phyloP scores from a whole-genome alignment of 768 basidiomycete species.

The Tulasnella sp. region DNA sequence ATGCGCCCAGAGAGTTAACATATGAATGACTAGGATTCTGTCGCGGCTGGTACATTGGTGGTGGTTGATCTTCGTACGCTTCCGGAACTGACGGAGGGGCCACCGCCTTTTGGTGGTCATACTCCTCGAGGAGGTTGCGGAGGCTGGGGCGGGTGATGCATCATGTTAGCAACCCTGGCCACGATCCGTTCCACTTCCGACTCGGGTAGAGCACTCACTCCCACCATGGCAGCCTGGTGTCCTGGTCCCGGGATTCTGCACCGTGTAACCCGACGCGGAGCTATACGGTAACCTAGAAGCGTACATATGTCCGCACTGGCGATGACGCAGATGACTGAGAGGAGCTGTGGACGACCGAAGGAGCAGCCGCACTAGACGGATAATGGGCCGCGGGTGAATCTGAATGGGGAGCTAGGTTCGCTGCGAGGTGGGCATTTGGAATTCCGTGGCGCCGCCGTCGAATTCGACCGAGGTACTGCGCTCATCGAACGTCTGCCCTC shows the following conservation, averaged over 20 bases:
- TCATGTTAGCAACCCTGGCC: slow-evolving; percentile 15
- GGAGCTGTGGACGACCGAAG: neutral
- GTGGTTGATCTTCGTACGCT: neutral
- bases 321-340: neutral
- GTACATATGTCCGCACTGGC: neutral
- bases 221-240: neutral
- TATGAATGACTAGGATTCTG: neutral
- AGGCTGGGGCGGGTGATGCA: neutral
- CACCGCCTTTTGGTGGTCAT: neutral
- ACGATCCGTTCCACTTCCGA: slow-evolving; percentile 7
- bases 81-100: neutral
- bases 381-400: neutral
- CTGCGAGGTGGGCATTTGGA: neutral
- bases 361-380: neutral
- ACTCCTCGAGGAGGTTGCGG: neutral
- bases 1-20: neutral
- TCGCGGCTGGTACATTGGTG: slow-evolving; percentile 11
- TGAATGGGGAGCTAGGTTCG: neutral
- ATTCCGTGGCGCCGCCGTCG: neutral
- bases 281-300: neutral
- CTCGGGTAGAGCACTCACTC: neutral
- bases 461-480: neutral
- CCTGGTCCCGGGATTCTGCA: slow-evolving; percentile 1
- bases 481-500: neutral
- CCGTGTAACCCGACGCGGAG: neutral